phyloP scores from a whole-genome alignment of 345 rosid genomes.

The Acer campestre region DNA sequence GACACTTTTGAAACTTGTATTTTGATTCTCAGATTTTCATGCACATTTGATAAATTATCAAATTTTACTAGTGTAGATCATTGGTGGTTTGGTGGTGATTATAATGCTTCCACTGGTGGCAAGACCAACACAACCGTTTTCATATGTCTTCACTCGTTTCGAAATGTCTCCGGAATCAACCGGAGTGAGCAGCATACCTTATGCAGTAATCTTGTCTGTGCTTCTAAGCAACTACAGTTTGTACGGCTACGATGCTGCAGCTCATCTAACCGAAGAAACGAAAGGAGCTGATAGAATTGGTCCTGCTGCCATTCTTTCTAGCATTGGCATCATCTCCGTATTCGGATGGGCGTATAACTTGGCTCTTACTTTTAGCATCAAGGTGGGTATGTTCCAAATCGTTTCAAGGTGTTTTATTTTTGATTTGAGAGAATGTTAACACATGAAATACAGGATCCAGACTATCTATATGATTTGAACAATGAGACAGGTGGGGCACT shows the following conservation, averaged over 20 bases:
- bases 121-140: slow-evolving; percentile 45
- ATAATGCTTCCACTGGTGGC: slow-evolving; percentile 65
- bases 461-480: slow-evolving; percentile 46
- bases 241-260: slow-evolving; percentile 65
- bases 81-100: slow-evolving; percentile 22
- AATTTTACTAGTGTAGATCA: not conserved
- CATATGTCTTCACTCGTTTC: slow-evolving; percentile 56
- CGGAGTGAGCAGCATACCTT: slow-evolving; percentile 56
- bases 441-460: slow-evolving; percentile 37
- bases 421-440: not conserved
- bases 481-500: slow-evolving; percentile 61
- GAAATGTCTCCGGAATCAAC: slow-evolving; percentile 47
- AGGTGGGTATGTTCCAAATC: slow-evolving; percentile 25
- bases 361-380: slow-evolving; percentile 65
- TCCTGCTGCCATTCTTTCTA: slow-evolving; percentile 61
- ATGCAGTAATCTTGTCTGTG: slow-evolving; percentile 51
- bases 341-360: slow-evolving; percentile 67
- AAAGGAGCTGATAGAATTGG: slow-evolving; percentile 64
- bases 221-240: slow-evolving; percentile 61
- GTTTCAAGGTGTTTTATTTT: too few relatives aligned
- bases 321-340: slow-evolving; percentile 57
- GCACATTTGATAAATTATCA: not conserved
- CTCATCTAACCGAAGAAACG: slow-evolving; percentile 70
- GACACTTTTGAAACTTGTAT: not conserved
- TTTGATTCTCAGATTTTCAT: not conserved